Evolutionary conservation across 106 monocot genomes (phyloP).

Genomic region (Dendrobium huoshanense): DNA sequence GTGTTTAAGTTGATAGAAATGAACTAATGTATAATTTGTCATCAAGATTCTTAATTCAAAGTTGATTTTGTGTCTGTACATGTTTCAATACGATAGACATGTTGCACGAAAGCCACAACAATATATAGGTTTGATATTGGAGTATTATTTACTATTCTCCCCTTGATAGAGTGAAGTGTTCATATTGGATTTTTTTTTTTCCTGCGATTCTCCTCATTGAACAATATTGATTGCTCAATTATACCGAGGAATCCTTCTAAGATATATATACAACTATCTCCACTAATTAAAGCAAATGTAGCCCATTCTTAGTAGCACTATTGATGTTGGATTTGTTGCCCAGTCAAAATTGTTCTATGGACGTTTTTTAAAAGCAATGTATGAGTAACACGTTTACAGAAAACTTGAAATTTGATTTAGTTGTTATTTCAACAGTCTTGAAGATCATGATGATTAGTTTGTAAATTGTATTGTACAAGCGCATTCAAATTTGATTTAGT

Average conservation of each 20-base stretch:
- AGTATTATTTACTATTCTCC: not conserved
- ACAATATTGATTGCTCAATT: not conserved
- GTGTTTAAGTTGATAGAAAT: not conserved
- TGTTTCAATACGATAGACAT: not conserved
- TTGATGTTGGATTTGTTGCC: not conserved
- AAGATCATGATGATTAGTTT: not conserved
- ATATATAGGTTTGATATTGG: not conserved
- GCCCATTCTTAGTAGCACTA: not conserved
- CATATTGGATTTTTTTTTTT: not conserved
- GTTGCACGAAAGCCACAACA: not conserved
- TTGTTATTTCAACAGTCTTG: not conserved
- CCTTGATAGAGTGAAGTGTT: not conserved
- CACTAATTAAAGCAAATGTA: not conserved
- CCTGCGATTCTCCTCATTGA: not conserved
- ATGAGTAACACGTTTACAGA: too few relatives aligned
- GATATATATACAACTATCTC: not conserved
- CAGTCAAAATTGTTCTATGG: too few relatives aligned
- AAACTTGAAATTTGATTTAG: not conserved
- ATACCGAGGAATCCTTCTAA: not conserved
- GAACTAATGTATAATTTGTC: not conserved
- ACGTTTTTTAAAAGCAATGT: too few relatives aligned
- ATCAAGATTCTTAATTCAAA: not conserved
- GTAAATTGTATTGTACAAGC: too few relatives aligned
- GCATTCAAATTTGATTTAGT: too few relatives aligned
- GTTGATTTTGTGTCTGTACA: not conserved